These are phyloP conservation scores for Tarenaya hassleriana DNA, from an alignment of 345 rosid genomes.

Conservation along the genomic window DNA sequence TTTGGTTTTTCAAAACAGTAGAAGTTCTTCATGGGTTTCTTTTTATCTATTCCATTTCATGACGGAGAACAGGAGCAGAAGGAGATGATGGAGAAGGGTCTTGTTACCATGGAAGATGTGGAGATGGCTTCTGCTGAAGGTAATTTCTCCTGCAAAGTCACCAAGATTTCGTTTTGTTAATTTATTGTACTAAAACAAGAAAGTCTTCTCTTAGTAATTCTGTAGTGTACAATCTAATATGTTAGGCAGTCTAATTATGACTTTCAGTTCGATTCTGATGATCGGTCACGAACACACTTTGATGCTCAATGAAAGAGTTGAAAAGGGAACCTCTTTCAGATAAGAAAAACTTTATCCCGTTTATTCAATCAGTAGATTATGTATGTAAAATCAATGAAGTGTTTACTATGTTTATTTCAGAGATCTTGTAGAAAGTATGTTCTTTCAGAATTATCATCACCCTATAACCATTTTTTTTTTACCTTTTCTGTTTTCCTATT, in stretches of 20 bases:
- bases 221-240: too few species aligned
- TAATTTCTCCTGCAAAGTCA: slow-evolving; percentile 1
- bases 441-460: too few species aligned
- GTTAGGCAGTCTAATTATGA: too few species aligned
- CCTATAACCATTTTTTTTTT: too few species aligned
- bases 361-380: background rate
- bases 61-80: slow-evolving; percentile 55
- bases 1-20: background rate
- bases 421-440: too few species aligned
- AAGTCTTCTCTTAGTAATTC: too few species aligned
- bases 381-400: background rate
- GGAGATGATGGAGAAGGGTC: slow-evolving; percentile 60
- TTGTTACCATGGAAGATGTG: slow-evolving; percentile 68
- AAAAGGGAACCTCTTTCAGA: background rate
- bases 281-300: background rate
- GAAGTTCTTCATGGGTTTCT: background rate
- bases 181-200: too few species aligned
- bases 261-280: too few species aligned
- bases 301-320: background rate
- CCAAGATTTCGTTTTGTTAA: background rate
- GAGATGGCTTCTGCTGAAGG: slow-evolving; percentile 65
- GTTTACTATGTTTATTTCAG: background rate
- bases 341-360: background rate
- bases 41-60: background rate
- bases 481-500: too few species aligned